Evolutionary conservation across 192 early-diverging fungal species (phyloP), one percentile per base, ranked within the genome.

Genomic region (Linnemannia zychae): DNA sequence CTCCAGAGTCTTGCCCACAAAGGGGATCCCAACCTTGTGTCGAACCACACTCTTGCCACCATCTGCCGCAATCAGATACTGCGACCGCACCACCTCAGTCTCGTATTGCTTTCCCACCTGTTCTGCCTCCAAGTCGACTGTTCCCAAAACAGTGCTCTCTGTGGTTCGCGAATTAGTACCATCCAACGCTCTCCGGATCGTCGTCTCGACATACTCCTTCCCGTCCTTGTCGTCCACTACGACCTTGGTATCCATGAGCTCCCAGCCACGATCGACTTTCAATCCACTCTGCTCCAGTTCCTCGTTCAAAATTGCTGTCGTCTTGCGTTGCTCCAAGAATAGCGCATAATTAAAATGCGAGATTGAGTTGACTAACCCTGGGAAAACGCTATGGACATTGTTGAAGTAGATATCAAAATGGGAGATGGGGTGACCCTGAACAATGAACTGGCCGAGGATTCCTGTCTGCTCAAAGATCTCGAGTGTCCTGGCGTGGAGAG

Each of bases 311-410:
- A 85, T 79, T 3, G 47, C 40, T 0, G 69, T 76, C 11, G 83
- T 85, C 68, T 79, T 76, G 73, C 72, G 24, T 33, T 85, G 81
- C 28, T 82, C 81, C 47, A 73, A 18, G 28, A 82, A 82, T 6
- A 82, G 70, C 46, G 82, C 82, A 71, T 84, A 84, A n/a, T 84
- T 78, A 33, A 78, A 84, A 46, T 84, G 76, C 20, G 83, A 85
- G 38, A 85, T 85, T 12, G 68, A 76, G 65, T 85, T 79, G 37
- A 69, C 70, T 0, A 85, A 52, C 5, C 78, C 83, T 2, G 74
- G 77, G 22, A 84, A 78, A 7, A 71, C 33, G 2, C 52, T 48
- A 40, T 66, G 65, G 15, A 53, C 74, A 9, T 75, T 74, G 11
- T 72, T 76, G 47, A 85, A 79, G 50, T 85, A 85, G 28, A 79